Conservation (phyloP, 257 asterid genomes). For the Solanum ossicruentum region DNA sequence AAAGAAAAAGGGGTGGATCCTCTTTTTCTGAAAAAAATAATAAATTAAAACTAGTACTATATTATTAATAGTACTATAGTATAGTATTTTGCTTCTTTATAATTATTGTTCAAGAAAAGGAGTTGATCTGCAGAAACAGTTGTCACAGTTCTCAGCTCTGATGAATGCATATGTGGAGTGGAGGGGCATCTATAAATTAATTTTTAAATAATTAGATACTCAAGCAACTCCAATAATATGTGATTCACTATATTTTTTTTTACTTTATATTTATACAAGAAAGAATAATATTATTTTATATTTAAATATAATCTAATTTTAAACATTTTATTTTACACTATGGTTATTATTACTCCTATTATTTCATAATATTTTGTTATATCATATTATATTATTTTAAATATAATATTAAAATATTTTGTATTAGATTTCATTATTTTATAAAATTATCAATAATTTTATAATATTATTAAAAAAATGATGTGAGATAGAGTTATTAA, state of each 20-base stretch:
- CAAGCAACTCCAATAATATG: not conserved
- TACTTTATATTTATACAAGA: not conserved
- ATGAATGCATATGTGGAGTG: not conserved
- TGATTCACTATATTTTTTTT: not conserved
- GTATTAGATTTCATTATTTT: no score
- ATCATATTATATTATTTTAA: no score
- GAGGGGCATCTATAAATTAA: not conserved
- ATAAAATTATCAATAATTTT: no score
- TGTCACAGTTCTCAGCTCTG: not conserved
- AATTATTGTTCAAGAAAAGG: not conserved
- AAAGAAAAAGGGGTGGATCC: not conserved
- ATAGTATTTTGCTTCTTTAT: not conserved
- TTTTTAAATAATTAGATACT: not conserved
- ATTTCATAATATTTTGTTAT: no score
- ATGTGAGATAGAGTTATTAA: no score
- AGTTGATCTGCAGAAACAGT: conserved; percentile 1
- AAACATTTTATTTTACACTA: not conserved
- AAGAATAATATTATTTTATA: not conserved
- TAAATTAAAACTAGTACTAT: not conserved
- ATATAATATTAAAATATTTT: no score
- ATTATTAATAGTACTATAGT: not conserved
- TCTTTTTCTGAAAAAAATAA: not conserved
- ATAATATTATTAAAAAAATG: no score
- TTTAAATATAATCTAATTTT: not conserved
- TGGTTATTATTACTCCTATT: not conserved